Conservation (phyloP, 768 basidiomycete genomes). For the Phylloporus sp. region DNA sequence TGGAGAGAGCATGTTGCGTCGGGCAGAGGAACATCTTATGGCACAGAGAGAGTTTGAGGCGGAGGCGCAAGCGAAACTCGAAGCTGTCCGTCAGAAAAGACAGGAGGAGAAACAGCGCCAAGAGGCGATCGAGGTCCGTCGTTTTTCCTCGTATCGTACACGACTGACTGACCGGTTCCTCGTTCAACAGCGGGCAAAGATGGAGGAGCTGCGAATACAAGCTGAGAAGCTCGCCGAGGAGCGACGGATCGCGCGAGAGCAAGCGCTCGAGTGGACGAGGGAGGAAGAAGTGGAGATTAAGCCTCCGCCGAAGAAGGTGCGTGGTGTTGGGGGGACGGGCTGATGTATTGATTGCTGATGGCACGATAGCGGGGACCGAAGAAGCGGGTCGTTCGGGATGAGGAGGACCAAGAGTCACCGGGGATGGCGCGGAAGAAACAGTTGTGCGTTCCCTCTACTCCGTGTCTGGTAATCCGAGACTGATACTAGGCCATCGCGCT, state of each 20-base stretch:
- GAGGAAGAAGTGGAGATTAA: slow-evolving; percentile 58
- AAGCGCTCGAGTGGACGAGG: slow-evolving; percentile 73
- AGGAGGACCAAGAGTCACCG: slow-evolving; percentile 66
- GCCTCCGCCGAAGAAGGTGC: slow-evolving; percentile 67
- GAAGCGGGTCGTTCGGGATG: slow-evolving; percentile 74
- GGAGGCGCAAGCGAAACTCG: slow-evolving; percentile 67
- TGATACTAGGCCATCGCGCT: slow-evolving; percentile 2
- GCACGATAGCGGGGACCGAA: slow-evolving; percentile 44
- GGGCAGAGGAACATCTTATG: slow-evolving; percentile 72
- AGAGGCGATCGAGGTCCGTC: slow-evolving; percentile 61
- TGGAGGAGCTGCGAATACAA: slow-evolving; percentile 61
- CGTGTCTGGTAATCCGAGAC: not conserved
- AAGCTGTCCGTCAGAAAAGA: slow-evolving; percentile 69
- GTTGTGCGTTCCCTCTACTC: slow-evolving; percentile 47
- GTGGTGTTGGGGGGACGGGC: slow-evolving; percentile 3
- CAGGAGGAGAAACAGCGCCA: slow-evolving; percentile 71
- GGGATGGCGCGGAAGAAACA: slow-evolving; percentile 71
- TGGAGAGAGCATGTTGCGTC: slow-evolving; percentile 79
- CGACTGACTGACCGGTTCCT: not conserved
- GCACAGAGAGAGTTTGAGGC: slow-evolving; percentile 68
- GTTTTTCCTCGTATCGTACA: not conserved
- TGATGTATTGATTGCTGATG: not conserved
- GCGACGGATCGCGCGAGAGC: slow-evolving; percentile 68
- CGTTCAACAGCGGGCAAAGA: slow-evolving; percentile 45
- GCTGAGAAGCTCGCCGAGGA: slow-evolving; percentile 79